Conservation (phyloP, 306 rosid genomes). For the Cercis canadensis region DNA sequence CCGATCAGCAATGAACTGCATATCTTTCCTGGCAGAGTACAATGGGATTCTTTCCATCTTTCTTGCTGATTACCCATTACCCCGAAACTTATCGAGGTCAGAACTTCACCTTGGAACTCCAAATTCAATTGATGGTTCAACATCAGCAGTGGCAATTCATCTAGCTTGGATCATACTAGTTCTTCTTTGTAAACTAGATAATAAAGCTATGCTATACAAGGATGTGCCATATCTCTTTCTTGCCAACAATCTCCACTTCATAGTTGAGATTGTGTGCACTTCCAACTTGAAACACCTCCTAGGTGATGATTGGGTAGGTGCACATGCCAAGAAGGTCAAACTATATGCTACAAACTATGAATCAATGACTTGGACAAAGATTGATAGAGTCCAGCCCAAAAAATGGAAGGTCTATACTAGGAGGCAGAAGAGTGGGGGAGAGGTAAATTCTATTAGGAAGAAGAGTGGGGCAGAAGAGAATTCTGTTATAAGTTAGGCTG, state of each 20-base stretch:
- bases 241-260: conserved; percentile 57
- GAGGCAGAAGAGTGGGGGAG: too few relatives aligned
- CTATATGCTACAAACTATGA: conserved; percentile 48
- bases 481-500: too few relatives aligned
- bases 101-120: conserved; percentile 34
- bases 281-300: conserved; percentile 42
- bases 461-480: too few relatives aligned
- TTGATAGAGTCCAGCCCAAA: too few relatives aligned
- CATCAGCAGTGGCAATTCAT: conserved; percentile 41
- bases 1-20: conserved; percentile 43
- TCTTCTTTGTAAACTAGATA: conserved; percentile 62
- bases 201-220: conserved; percentile 48
- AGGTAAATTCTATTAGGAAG: too few relatives aligned
- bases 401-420: too few relatives aligned
- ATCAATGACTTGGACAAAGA: too few relatives aligned
- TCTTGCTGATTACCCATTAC: conserved; percentile 36
- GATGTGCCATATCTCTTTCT: conserved; percentile 59
- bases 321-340: conserved; percentile 45
- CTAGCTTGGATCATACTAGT: conserved; percentile 58
- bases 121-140: conserved; percentile 23
- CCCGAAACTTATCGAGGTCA: conserved; percentile 27
- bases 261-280: conserved; percentile 46
- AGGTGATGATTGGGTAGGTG: conserved; percentile 50
- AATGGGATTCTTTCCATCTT: conserved; percentile 39
- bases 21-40: conserved; percentile 52